Conservation (phyloP, 768 basidiomycete genomes). For the Udeniomyces megalosporus region DNA sequence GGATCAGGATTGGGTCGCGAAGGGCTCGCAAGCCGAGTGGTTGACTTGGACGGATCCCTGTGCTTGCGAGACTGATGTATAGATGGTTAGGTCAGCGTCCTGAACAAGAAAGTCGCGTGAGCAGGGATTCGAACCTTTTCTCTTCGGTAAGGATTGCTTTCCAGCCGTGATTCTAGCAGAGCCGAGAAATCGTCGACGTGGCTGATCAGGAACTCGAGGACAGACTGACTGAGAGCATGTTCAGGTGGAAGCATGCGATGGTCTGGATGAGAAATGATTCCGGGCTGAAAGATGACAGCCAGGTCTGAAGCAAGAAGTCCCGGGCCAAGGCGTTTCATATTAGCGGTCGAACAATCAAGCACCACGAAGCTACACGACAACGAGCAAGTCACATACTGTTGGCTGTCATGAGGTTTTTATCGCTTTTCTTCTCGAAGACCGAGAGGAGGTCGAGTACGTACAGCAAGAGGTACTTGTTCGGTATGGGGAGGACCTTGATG, state of each 20-base stretch:
- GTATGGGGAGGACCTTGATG: constrained; percentile 66
- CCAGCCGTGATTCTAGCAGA: constrained; percentile 7
- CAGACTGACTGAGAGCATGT: constrained; percentile 71
- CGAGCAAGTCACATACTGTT: constrained; percentile 45
- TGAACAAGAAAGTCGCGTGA: neutral
- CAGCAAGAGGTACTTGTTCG: constrained; percentile 88
- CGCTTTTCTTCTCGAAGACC: constrained; percentile 79
- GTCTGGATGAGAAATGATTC: constrained; percentile 70
- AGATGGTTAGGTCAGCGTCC: no score
- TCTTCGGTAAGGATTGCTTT: constrained; percentile 13
- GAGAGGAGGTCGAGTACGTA: constrained; percentile 92
- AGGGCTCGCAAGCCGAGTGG: neutral
- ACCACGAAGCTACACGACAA: no score
- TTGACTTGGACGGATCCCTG: neutral
- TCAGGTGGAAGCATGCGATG: constrained; percentile 76
- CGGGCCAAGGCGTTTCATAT: no score
- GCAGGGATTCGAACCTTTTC: neutral
- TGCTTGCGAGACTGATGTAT: neutral
- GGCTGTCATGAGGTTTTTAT: constrained; percentile 90
- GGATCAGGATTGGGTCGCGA: neutral
- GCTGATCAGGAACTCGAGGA: constrained; percentile 89
- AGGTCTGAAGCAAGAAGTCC: constrained; percentile 54
- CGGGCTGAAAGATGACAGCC: constrained; percentile 92
- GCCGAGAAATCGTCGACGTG: constrained; percentile 86
- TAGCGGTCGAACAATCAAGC: no score